These are phyloP conservation scores for Neopestalotiopsis rosae DNA, from an alignment of 2,329 filamentous ascomycete species.

Conservation along the genomic window DNA sequence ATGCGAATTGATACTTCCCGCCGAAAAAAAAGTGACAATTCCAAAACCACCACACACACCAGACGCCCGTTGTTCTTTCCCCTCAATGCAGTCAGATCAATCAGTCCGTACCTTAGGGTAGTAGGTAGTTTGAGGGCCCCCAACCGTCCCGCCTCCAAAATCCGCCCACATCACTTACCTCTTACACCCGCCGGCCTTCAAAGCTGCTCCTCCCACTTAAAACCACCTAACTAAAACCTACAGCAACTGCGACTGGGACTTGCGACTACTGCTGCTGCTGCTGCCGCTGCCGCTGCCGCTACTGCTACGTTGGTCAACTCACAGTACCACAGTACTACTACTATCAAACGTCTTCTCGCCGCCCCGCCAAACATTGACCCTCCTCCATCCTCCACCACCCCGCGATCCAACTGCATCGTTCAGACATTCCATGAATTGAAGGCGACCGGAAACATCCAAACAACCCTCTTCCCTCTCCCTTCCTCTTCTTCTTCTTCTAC, in stretches of 20 bases:
- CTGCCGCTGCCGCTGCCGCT: not conserved
- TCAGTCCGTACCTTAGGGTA: not conserved
- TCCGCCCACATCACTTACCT: not conserved
- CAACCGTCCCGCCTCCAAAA: not conserved
- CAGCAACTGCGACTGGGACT: not conserved
- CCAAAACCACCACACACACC: not conserved
- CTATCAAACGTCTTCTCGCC: slow-evolving; percentile 1
- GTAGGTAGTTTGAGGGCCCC: not conserved
- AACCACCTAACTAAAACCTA: not conserved
- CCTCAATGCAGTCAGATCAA: not conserved
- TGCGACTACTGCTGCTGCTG: not conserved
- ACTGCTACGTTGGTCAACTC: not conserved
- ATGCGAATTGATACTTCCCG: not conserved
- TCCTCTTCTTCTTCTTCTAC: not conserved
- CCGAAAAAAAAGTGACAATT: not conserved
- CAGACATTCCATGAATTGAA: slow-evolving; percentile 2
- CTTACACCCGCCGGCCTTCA: not conserved
- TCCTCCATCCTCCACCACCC: slow-evolving; percentile 1
- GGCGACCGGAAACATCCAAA: not conserved
- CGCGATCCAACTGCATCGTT: not conserved
- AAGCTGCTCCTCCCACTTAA: not conserved
- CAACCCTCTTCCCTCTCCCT: slow-evolving; percentile 1
- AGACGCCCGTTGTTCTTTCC: not conserved
- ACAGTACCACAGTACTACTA: not conserved
- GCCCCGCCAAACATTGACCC: slow-evolving; percentile 3